Evolutionary conservation across 78 protist genomes (phyloP).

Genomic region (Chrysochromulina parva): DNA sequence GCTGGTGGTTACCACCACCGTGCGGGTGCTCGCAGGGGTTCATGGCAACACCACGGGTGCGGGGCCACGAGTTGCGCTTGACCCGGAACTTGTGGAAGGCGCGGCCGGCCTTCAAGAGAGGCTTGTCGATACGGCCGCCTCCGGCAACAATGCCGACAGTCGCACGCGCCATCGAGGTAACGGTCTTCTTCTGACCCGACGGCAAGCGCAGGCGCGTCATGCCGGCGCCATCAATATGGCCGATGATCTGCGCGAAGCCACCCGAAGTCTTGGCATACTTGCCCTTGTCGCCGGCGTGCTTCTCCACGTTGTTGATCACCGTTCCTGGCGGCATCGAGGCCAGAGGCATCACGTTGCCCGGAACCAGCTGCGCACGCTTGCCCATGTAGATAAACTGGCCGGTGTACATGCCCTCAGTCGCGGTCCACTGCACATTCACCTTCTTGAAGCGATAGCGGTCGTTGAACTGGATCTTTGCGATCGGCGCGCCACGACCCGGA

Average conservation of each 20-base stretch:
- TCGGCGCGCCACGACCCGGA: slow-evolving; percentile 99
- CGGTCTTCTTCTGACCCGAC: slow-evolving; percentile 93
- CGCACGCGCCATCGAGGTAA: slow-evolving; percentile 89
- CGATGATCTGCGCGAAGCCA: slow-evolving; percentile 92
- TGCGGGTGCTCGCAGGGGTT: slow-evolving; percentile 97
- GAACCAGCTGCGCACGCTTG: slow-evolving; percentile 87
- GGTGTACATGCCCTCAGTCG: slow-evolving; percentile 99
- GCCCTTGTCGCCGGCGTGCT: slow-evolving; percentile 94
- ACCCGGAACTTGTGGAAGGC: slow-evolving; percentile 92
- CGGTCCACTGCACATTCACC: slow-evolving; percentile 85
- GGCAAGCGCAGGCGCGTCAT: slow-evolving; percentile 96
- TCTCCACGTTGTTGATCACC: slow-evolving; percentile 97
- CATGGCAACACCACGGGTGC: slow-evolving; percentile 98
- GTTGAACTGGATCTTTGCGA: slow-evolving; percentile 95
- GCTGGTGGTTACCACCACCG: slow-evolving; percentile 99
- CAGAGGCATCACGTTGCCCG: slow-evolving; percentile 98
- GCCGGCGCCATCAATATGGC: slow-evolving; percentile 90
- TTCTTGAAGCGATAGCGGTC: slow-evolving; percentile 76
- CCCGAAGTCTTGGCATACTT: slow-evolving; percentile 90
- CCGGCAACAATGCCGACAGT: slow-evolving; percentile 98
- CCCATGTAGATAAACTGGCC: slow-evolving; percentile 98
- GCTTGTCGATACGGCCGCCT: slow-evolving; percentile 99
- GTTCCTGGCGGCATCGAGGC: slow-evolving; percentile 97
- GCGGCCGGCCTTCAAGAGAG: slow-evolving; percentile 98
- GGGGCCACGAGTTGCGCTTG: slow-evolving; percentile 99